Evolutionary conservation across 257 asterid genomes (phyloP).

Genomic region (Solanum gandarillasii): DNA sequence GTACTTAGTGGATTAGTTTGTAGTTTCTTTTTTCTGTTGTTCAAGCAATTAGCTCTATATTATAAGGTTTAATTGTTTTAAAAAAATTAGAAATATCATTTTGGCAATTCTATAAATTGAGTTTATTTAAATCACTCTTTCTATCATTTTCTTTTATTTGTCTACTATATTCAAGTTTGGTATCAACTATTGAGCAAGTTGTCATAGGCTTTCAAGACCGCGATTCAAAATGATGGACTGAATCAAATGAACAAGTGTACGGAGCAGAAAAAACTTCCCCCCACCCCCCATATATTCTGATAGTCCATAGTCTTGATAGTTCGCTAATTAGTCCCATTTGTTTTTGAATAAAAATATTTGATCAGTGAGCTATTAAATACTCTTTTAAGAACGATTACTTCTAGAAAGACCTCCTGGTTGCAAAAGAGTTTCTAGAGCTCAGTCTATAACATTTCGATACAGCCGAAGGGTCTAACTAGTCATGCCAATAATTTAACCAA

Average conservation of each 20-base stretch:
- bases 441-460: not conserved
- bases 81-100: not conserved
- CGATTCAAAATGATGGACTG: not conserved
- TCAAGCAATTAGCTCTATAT: not conserved
- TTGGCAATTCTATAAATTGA: not conserved
- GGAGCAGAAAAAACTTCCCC: too few relatives aligned
- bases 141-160: not conserved
- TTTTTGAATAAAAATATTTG: rapidly evolving
- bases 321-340: not conserved
- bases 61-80: not conserved
- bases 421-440: not conserved
- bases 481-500: not conserved
- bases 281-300: not conserved
- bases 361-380: not conserved
- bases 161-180: not conserved
- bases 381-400: not conserved
- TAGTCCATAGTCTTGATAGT: not conserved
- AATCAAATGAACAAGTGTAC: not conserved
- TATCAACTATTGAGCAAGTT: not conserved
- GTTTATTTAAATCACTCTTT: too few relatives aligned
- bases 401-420: not conserved
- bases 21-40: not conserved
- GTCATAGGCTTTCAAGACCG: not conserved
- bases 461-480: not conserved
- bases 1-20: not conserved